These are phyloP conservation scores for Hamamelis virginiana DNA, from an alignment of 164 flowering plant species.

Conservation along the genomic window DNA sequence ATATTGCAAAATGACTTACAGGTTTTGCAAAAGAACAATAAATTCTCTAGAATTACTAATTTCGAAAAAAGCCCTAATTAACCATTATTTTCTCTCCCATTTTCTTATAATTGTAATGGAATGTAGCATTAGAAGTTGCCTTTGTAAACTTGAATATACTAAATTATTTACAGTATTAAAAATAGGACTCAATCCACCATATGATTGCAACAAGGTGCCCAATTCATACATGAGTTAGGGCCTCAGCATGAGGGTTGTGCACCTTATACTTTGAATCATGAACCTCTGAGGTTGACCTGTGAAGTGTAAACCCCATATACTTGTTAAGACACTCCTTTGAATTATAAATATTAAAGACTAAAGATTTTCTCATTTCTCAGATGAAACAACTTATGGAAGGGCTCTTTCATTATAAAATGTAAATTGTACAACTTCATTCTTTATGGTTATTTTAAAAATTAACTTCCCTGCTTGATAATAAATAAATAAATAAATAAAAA, in stretches of 20 bases:
- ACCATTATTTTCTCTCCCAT: too few species aligned
- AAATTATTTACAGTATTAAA: too few species aligned
- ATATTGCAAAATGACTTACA: too few species aligned
- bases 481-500: neutral
- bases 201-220: neutral
- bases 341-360: too few species aligned
- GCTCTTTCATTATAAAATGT: neutral
- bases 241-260: neutral
- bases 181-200: neutral
- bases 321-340: too few species aligned
- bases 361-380: neutral
- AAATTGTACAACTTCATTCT: neutral
- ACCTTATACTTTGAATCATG: neutral
- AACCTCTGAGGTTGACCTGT: neutral
- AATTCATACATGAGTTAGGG: neutral
- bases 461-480: neutral
- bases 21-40: too few species aligned
- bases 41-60: too few species aligned
- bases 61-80: too few species aligned
- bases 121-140: too few species aligned
- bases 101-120: neutral
- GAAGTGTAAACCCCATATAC: neutral
- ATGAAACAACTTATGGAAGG: neutral
- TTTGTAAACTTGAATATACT: too few species aligned
- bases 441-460: neutral